Conservation (phyloP, 2,329 filamentous ascomycete genomes). For the Venturia asperata region DNA sequence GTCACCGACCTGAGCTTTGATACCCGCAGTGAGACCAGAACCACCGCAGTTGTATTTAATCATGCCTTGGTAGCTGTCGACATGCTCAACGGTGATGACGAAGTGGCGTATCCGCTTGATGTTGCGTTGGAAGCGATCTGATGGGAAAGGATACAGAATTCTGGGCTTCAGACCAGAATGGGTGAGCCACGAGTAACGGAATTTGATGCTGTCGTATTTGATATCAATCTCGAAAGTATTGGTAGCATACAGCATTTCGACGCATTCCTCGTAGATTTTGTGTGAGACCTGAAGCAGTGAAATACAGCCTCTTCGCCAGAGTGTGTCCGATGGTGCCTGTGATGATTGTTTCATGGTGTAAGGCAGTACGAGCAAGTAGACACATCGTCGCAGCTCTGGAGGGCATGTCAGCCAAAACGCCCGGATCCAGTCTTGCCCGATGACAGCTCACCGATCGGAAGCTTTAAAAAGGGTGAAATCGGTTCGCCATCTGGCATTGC, state of each 20-base stretch:
- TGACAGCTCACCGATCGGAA: constrained; percentile 14
- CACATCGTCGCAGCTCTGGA: constrained; percentile 37
- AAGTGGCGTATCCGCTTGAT: constrained; percentile 37
- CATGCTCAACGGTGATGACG: constrained; percentile 40
- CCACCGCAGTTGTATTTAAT: constrained; percentile 46
- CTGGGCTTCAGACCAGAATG: constrained; percentile 35
- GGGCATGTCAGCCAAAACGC: neutral
- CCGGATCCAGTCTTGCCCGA: no score
- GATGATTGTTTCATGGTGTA: constrained; percentile 29
- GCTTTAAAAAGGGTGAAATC: neutral
- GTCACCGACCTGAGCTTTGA: constrained; percentile 35
- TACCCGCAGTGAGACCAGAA: constrained; percentile 37
- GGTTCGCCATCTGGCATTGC: neutral
- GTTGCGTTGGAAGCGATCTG: constrained; percentile 37
- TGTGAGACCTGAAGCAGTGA: constrained; percentile 34
- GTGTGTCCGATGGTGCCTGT: constrained; percentile 23
- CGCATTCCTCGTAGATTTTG: constrained; percentile 41
- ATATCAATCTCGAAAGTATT: constrained; percentile 42
- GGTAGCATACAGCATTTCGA: constrained; percentile 40
- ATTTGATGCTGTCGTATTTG: constrained; percentile 38
- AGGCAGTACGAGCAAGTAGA: constrained; percentile 38
- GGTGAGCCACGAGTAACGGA: constrained; percentile 40
- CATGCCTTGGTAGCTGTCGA: constrained; percentile 45
- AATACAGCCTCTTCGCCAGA: constrained; percentile 40
- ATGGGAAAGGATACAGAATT: constrained; percentile 35